Evolutionary conservation across 768 basidiomycete genomes (phyloP).

Genomic region (Mycena galopus): DNA sequence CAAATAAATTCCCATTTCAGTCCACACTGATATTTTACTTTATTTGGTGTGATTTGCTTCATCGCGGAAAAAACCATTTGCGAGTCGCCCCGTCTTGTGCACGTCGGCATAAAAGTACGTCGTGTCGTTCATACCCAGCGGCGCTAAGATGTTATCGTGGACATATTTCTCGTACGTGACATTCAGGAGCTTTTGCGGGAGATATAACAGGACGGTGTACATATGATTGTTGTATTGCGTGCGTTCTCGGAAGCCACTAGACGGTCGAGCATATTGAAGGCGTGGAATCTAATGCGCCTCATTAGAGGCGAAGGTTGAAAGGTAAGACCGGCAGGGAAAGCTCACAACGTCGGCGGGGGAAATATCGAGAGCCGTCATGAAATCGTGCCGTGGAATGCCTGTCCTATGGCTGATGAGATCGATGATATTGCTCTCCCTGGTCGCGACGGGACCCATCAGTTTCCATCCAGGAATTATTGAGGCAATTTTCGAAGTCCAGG

Average conservation of each 20-base stretch:
- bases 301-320: no score
- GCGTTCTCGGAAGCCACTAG: constrained; percentile 33
- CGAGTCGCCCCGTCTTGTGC: constrained; percentile 41
- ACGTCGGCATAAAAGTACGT: constrained; percentile 46
- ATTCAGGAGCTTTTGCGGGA: constrained; percentile 31
- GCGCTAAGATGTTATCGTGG: constrained; percentile 44
- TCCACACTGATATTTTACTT: no score
- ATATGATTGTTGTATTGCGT: constrained; percentile 41
- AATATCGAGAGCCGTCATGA: constrained; percentile 2
- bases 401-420: no score
- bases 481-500: constrained; percentile 44
- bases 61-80: constrained; percentile 41
- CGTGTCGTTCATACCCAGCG: constrained; percentile 43
- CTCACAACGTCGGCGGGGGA: constrained; percentile 18
- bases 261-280: constrained; percentile 34
- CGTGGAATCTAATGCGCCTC: constrained; percentile 17
- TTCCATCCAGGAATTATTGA: constrained; percentile 43
- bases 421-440: constrained; percentile 27
- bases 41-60: constrained; percentile 33
- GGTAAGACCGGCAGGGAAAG: not conserved
- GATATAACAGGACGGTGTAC: constrained; percentile 35
- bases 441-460: constrained; percentile 40
- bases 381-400: constrained; percentile 37
- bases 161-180: constrained; percentile 42
- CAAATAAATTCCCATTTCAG: no score